These are phyloP conservation scores for Naganishia friedmannii DNA, from an alignment of 768 basidiomycete species.

Conservation along the genomic window DNA sequence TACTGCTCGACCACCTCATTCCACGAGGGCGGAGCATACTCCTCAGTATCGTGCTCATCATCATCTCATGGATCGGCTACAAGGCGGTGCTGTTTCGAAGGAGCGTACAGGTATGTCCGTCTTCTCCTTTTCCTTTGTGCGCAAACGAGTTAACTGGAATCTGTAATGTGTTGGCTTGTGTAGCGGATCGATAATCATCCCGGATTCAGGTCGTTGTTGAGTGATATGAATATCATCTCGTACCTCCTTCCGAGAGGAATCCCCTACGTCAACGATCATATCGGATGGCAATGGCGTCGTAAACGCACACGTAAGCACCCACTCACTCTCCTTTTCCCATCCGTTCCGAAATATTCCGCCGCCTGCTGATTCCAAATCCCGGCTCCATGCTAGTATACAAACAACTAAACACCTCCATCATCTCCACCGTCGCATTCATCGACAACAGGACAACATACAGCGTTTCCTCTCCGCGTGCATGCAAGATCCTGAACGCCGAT, in stretches of 20 bases:
- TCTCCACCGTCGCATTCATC: conserved; percentile 24
- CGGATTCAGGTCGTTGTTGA: conserved; percentile 27
- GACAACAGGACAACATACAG: conserved; percentile 9
- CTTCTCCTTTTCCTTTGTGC: background rate
- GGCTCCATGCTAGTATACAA: background rate
- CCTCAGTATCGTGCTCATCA: conserved; percentile 1
- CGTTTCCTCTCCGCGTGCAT: conserved; percentile 26
- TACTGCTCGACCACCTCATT: background rate
- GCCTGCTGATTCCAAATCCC: no score
- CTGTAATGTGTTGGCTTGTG: background rate
- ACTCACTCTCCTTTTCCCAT: background rate
- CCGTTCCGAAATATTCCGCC: no score
- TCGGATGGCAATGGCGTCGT: conserved; percentile 18
- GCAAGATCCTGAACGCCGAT: conserved; percentile 21
- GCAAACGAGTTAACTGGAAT: background rate
- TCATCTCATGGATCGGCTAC: conserved; percentile 24
- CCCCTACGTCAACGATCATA: conserved; percentile 24
- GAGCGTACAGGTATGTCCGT: background rate
- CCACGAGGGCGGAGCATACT: background rate
- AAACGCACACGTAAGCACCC: conserved; percentile 14
- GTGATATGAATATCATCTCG: conserved; percentile 22
- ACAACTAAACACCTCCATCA: conserved; percentile 3
- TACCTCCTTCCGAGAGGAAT: conserved; percentile 19
- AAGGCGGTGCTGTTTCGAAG: background rate
- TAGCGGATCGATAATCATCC: conserved; percentile 24